Percentiles rank a stretch among this genome's conserved stretches.
These are phyloP conservation scores for Phytophthora pistaciae DNA, from an alignment of 352 stramenopile genomes.

Conservation along the genomic window DNA sequence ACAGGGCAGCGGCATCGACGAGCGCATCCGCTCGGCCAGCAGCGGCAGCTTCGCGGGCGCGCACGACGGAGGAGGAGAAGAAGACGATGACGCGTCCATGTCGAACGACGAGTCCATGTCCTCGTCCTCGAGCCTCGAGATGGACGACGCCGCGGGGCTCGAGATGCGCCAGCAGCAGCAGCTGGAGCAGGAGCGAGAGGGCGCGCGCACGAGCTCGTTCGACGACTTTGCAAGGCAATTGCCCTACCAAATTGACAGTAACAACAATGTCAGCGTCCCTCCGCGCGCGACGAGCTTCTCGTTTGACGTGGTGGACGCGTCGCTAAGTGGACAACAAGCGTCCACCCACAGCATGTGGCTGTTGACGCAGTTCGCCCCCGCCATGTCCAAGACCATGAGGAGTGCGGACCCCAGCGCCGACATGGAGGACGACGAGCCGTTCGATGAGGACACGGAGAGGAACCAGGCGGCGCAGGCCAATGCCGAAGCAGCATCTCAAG, in stretches of 20 bases:
- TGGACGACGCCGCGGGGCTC: slow-evolving; percentile 31
- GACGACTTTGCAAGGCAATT: slow-evolving; percentile 43
- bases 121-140: slow-evolving; percentile 53
- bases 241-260: slow-evolving; percentile 27
- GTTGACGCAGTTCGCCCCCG: slow-evolving; percentile 55
- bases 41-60: slow-evolving; percentile 19
- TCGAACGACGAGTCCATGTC: slow-evolving; percentile 73
- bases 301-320: slow-evolving; percentile 33
- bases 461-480: slow-evolving; percentile 9
- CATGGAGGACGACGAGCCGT: slow-evolving; percentile 52
- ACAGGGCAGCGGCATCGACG: slow-evolving; percentile 20
- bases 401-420: slow-evolving; percentile 39
- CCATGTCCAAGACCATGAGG: slow-evolving; percentile 56
- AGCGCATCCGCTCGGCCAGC: slow-evolving; percentile 40
- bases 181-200: slow-evolving; percentile 14
- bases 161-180: slow-evolving; percentile 2
- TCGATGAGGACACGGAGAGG: slow-evolving; percentile 42
- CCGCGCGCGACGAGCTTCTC: slow-evolving; percentile 28
- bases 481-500: slow-evolving; percentile 7
- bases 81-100: slow-evolving; percentile 58
- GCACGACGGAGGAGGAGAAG: slow-evolving; percentile 10
- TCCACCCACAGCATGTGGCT: slow-evolving; percentile 48
- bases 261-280: neutral
- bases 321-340: neutral
- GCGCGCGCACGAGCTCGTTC: slow-evolving; percentile 28